Conservation (phyloP, 805 yeast species). For the Candida stauntonica region DNA sequence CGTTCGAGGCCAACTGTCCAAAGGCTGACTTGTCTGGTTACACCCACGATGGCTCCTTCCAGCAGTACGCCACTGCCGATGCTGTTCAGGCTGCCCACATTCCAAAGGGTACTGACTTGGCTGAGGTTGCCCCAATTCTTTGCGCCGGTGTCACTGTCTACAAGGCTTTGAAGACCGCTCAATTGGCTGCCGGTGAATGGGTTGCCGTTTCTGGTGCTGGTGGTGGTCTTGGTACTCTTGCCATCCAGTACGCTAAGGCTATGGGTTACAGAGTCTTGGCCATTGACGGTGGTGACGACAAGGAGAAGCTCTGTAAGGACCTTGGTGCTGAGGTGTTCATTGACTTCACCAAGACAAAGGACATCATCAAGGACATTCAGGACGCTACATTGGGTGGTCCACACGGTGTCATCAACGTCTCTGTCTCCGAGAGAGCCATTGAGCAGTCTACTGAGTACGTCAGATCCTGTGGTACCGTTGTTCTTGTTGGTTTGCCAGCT, state of each 20-base stretch:
- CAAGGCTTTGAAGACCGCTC: slow-evolving; percentile 62
- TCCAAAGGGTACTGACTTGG: slow-evolving; percentile 50
- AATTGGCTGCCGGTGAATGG: slow-evolving; percentile 61
- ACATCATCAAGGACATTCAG: slow-evolving; percentile 41
- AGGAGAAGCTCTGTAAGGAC: slow-evolving; percentile 45
- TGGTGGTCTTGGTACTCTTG: slow-evolving; percentile 77
- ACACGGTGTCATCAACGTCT: slow-evolving; percentile 59
- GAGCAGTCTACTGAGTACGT: slow-evolving; percentile 46
- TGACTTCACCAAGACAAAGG: slow-evolving; percentile 50
- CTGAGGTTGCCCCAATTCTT: slow-evolving; percentile 56
- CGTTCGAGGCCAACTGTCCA: slow-evolving; percentile 62
- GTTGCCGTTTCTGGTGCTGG: slow-evolving; percentile 75
- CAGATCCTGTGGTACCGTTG: slow-evolving; percentile 57
- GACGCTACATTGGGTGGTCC: slow-evolving; percentile 58
- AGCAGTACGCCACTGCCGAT: slow-evolving; percentile 62
- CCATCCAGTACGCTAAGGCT: slow-evolving; percentile 71
- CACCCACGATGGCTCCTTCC: slow-evolving; percentile 50
- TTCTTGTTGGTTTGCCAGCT: slow-evolving; percentile 57
- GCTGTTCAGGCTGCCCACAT: slow-evolving; percentile 60
- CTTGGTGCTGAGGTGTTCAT: slow-evolving; percentile 63
- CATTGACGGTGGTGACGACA: slow-evolving; percentile 72
- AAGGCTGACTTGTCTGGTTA: slow-evolving; percentile 69
- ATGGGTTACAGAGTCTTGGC: slow-evolving; percentile 70
- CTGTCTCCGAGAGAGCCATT: slow-evolving; percentile 51
- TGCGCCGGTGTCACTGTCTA: slow-evolving; percentile 48